Percentiles rank a stretch among this genome's conserved stretches.
Conservation (phyloP, 495 filamentous ascomycete genomes). For the Staphylotrichum tortipilum region DNA sequence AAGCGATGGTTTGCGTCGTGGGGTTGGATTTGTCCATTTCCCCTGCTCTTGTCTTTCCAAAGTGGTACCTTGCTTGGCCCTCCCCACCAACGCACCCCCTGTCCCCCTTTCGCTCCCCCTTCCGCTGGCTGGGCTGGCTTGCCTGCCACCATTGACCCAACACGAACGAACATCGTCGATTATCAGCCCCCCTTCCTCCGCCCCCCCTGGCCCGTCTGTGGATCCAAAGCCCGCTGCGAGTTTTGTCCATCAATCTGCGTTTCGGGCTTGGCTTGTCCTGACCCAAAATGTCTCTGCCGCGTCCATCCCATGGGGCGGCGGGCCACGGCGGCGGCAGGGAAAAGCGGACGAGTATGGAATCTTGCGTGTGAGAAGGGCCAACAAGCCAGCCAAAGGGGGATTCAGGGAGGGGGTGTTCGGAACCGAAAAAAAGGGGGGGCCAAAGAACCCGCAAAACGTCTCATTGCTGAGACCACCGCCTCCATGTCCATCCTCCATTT, state of each 20-base stretch:
- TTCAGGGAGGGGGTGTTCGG: no score
- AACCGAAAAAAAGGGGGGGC: not conserved
- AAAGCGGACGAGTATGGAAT: no score
- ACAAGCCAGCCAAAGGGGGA: no score
- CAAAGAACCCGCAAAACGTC: slow-evolving; percentile 1
- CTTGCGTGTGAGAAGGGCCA: no score
- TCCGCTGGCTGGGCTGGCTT: no score
- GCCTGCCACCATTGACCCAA: no score
- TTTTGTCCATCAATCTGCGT: not conserved
- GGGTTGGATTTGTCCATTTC: not conserved
- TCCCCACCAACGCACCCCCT: no score
- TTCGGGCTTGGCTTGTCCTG: slow-evolving; percentile 5
- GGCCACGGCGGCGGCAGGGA: no score
- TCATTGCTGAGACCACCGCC: not conserved
- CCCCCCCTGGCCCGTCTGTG: no score
- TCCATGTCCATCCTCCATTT: no score
- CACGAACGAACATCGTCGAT: not conserved
- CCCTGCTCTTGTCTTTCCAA: not conserved
- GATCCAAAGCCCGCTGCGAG: not conserved
- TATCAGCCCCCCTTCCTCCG: not conserved
- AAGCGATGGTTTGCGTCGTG: not conserved
- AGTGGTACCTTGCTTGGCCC: no score
- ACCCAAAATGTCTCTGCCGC: slow-evolving; percentile 3
- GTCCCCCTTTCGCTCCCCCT: no score
- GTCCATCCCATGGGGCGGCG: not conserved